phyloP scores from a whole-genome alignment of 768 basidiomycete species.

The Amanita molliuscula region DNA sequence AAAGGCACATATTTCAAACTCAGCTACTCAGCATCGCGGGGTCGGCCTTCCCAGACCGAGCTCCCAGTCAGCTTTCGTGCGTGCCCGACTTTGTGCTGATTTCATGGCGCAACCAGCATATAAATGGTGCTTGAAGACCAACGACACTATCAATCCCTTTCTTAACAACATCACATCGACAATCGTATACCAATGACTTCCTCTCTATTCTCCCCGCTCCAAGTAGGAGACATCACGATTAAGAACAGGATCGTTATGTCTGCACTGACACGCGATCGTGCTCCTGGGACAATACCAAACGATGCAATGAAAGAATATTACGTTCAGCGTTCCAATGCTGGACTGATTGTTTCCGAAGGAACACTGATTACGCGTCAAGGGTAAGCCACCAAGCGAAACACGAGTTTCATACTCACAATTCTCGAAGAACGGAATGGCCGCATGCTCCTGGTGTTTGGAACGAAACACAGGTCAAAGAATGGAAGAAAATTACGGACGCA shows the following conservation, averaged over 20 bases:
- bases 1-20: no score
- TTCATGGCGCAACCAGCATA: no score
- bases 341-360: conserved; percentile 30
- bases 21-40: no score
- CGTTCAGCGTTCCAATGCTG: conserved; percentile 28
- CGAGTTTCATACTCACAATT: background rate
- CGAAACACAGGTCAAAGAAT: conserved; percentile 29
- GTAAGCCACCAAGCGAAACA: conserved; percentile 12
- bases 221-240: conserved; percentile 24
- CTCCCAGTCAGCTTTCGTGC: no score
- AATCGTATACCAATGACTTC: background rate
- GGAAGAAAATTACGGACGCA: conserved; percentile 35
- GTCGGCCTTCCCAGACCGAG: no score
- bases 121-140: no score
- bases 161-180: no score
- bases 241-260: conserved; percentile 30
- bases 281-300: conserved; percentile 25
- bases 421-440: conserved; percentile 30
- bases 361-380: conserved; percentile 31
- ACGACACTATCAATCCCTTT: no score
- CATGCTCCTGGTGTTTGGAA: conserved; percentile 38
- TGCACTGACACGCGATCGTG: conserved; percentile 30
- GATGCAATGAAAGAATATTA: conserved; percentile 30
- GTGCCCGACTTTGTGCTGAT: no score
- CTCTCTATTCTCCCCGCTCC: conserved; percentile 20